A percentile compares a stretch with the other conserved stretches of the same genome.
Evolutionary conservation across 73 alveolate genomes (phyloP).

Genomic region (Paramecium caudatum): DNA sequence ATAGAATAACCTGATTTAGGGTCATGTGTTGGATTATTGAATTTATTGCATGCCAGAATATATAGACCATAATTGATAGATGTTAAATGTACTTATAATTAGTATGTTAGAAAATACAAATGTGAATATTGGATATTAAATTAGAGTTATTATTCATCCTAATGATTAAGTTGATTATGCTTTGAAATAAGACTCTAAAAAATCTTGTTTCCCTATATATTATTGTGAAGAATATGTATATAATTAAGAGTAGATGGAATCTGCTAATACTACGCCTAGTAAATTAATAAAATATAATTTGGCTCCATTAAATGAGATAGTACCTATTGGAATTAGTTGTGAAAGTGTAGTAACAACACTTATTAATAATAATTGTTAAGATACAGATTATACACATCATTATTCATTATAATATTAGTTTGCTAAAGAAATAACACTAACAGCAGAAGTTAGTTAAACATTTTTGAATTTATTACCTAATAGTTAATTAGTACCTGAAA

Average conservation of each 20-base stretch:
- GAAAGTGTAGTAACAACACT: constrained; percentile 48
- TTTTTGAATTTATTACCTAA: not conserved
- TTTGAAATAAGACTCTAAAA: constrained; percentile 5
- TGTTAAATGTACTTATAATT: not conserved
- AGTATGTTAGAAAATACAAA: not conserved
- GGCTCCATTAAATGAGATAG: constrained; percentile 53
- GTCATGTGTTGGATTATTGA: constrained; percentile 5
- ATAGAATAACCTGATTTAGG: constrained; percentile 18
- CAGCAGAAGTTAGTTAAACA: constrained; percentile 16
- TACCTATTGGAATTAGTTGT: constrained; percentile 73
- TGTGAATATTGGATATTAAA: not conserved
- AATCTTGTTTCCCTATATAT: constrained; percentile 29
- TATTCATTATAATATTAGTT: not conserved
- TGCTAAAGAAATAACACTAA: constrained; percentile 27
- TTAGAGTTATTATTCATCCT: not conserved
- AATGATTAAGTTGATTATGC: not conserved
- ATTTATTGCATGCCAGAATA: constrained; percentile 7
- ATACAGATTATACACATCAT: not conserved
- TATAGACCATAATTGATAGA: constrained; percentile 8
- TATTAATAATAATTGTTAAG: constrained; percentile 60
- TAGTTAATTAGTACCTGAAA: not conserved
- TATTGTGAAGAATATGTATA: not conserved
- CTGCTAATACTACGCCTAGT: constrained; percentile 22
- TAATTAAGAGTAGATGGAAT: not conserved
- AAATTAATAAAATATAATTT: constrained; percentile 37